phyloP scores from a whole-genome alignment of 345 rosid genomes.

The Lenwebbia sp. region DNA sequence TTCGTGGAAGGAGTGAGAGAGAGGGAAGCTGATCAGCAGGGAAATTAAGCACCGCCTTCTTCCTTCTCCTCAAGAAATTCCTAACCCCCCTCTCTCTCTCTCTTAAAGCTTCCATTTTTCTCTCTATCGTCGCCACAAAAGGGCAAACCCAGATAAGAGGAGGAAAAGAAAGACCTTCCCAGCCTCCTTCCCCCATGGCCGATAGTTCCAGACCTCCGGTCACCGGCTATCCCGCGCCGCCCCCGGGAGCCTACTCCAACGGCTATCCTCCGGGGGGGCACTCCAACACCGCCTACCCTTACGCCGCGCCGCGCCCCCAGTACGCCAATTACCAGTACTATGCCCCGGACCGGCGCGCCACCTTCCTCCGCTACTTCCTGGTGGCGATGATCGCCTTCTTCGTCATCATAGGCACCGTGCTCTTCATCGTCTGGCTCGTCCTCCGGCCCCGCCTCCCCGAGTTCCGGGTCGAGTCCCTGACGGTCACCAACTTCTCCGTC shows the following conservation, averaged over 20 bases:
- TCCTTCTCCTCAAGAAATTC: too few relatives aligned
- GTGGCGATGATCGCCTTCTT: slow-evolving; percentile 7
- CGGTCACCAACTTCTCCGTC: slow-evolving; percentile 46
- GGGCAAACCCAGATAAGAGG: background rate
- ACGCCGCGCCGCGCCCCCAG: slow-evolving; percentile 21
- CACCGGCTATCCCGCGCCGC: slow-evolving; percentile 15
- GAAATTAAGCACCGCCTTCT: too few relatives aligned
- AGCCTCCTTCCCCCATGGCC: background rate
- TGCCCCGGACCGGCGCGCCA: slow-evolving; percentile 28
- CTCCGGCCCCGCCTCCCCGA: slow-evolving; percentile 61
- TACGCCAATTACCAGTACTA: slow-evolving; percentile 22
- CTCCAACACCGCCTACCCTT: slow-evolving; percentile 23
- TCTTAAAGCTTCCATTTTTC: background rate
- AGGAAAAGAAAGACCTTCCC: background rate
- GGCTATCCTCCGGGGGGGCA: slow-evolving; percentile 24
- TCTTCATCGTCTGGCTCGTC: slow-evolving; percentile 59
- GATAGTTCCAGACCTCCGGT: slow-evolving; percentile 7
- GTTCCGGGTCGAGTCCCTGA: slow-evolving; percentile 36
- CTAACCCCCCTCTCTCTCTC: background rate
- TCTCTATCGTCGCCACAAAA: background rate
- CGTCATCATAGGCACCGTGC: slow-evolving; percentile 27
- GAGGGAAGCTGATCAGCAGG: too few relatives aligned
- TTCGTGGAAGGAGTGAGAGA: too few relatives aligned
- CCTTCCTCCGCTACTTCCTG: slow-evolving; percentile 39
- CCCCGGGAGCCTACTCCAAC: slow-evolving; percentile 32